These are phyloP conservation scores for Bruguiera sexangula DNA, from an alignment of 345 rosid species.

Conservation along the genomic window DNA sequence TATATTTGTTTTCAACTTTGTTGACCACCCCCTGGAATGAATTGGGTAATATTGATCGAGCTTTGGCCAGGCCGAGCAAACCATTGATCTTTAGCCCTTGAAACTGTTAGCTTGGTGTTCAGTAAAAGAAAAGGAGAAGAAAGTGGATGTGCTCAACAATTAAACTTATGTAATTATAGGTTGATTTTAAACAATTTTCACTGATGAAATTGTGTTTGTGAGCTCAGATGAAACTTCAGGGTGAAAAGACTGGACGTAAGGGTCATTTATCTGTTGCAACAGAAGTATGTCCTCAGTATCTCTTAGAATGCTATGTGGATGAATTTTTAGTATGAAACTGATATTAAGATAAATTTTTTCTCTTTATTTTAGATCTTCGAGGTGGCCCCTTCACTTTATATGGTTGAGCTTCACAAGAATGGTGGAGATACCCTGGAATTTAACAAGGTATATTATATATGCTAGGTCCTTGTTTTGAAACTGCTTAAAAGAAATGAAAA, in stretches of 20 bases:
- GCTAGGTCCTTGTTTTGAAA: not conserved
- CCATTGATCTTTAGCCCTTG: not conserved
- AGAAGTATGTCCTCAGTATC: slow-evolving; percentile 46
- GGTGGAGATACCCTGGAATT: slow-evolving; percentile 97
- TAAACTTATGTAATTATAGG: not conserved
- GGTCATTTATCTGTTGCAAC: slow-evolving; percentile 95
- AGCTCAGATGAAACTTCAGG: slow-evolving; percentile 78
- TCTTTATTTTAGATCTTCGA: slow-evolving; percentile 58
- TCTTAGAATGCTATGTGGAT: not conserved
- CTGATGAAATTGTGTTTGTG: slow-evolving; percentile 6
- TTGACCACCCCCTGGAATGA: not conserved
- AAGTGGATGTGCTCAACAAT: not conserved
- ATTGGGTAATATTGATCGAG: not conserved
- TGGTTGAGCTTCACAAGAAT: slow-evolving; percentile 94
- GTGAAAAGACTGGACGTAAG: slow-evolving; percentile 97
- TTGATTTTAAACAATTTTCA: slow-evolving; percentile 5
- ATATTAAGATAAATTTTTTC: not conserved
- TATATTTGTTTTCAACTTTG: not conserved
- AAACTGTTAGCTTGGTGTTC: not conserved
- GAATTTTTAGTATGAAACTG: not conserved
- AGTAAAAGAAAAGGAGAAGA: not conserved
- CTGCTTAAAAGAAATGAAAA: not conserved
- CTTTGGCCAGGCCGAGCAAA: not conserved
- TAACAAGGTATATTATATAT: slow-evolving; percentile 59
- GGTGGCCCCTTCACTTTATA: slow-evolving; percentile 95